Conservation (phyloP, 208 protist species). For the Leishmania guyanensis region DNA sequence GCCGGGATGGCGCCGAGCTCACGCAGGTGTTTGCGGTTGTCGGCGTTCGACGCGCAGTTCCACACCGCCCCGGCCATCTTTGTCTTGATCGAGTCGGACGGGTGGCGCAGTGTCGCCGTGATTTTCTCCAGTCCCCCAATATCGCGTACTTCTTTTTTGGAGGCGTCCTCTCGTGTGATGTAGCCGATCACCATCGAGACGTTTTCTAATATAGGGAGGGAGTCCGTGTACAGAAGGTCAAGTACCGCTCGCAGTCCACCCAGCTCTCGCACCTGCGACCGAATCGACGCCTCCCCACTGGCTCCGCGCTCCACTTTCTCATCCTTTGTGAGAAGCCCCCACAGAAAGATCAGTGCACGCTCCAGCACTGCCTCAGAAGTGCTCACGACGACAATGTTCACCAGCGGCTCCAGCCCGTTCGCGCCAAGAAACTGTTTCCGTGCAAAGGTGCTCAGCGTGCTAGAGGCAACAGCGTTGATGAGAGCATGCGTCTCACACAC, state of each 20-base stretch:
- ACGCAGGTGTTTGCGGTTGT: conserved; percentile 88
- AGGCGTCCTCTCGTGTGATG: conserved; percentile 91
- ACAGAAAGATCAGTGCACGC: conserved; percentile 87
- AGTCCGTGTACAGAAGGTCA: conserved; percentile 91
- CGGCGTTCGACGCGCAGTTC: conserved; percentile 93
- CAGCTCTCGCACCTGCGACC: conserved; percentile 65
- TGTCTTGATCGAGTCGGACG: conserved; percentile 89
- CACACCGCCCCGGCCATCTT: conserved; percentile 93
- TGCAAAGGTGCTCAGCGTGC: conserved; percentile 30
- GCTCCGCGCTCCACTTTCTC: conserved; percentile 54
- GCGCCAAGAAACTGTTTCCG: conserved; percentile 70
- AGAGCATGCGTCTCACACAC: conserved; percentile 53
- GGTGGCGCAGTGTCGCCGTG: conserved; percentile 87
- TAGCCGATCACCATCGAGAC: conserved; percentile 94
- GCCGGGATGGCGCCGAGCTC: conserved; percentile 87
- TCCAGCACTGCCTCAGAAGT: conserved; percentile 90
- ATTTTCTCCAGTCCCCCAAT: conserved; percentile 91
- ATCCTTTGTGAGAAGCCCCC: conserved; percentile 79
- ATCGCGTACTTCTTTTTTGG: conserved; percentile 88
- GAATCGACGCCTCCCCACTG: conserved; percentile 48
- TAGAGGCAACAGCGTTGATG: conserved; percentile 20
- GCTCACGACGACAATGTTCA: conserved; percentile 85
- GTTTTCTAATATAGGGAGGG: conserved; percentile 91
- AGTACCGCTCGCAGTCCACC: conserved; percentile 87
- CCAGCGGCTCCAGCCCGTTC: conserved; percentile 80